Conservation (phyloP, 2,329 filamentous ascomycete genomes). For the Metarhizium sp. region DNA sequence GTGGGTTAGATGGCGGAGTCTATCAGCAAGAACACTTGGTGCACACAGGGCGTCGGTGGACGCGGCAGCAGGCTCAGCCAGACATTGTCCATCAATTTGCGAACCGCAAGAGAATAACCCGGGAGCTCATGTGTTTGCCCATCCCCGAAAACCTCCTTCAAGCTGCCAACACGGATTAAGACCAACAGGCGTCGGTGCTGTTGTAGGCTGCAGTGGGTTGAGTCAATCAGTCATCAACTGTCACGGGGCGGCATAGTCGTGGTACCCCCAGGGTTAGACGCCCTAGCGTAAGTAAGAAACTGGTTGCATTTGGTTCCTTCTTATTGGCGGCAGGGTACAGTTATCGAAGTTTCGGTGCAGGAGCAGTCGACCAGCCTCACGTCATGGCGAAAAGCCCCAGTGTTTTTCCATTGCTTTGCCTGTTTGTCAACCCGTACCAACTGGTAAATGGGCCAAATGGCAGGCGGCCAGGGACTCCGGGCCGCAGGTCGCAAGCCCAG, state of each 20-base stretch:
- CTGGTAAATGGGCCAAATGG: not conserved
- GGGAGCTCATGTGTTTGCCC: not conserved
- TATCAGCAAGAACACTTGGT: not conserved
- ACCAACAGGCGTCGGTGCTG: not conserved
- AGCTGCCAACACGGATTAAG: not conserved
- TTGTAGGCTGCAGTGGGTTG: not conserved
- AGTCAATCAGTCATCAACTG: not conserved
- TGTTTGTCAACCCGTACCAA: not conserved
- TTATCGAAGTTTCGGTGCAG: not conserved
- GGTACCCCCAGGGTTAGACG: not conserved
- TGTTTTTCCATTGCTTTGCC: not conserved
- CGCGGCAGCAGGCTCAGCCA: not conserved
- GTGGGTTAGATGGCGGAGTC: constrained; percentile 1
- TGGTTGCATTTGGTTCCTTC: not conserved
- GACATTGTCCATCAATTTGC: not conserved
- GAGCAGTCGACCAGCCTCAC: not conserved
- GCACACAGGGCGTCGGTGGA: not conserved
- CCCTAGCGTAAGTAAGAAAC: not conserved
- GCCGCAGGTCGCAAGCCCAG: too few relatives aligned
- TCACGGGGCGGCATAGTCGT: not conserved
- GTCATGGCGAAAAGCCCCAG: not conserved
- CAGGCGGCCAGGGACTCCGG: too few relatives aligned
- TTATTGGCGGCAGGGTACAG: not conserved
- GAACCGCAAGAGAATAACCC: not conserved
- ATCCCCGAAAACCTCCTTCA: not conserved